Percentiles rank a stretch among this genome's conserved stretches.
Conservation (phyloP, 108 stramenopile species). For the Chaetoceros muelleri region DNA sequence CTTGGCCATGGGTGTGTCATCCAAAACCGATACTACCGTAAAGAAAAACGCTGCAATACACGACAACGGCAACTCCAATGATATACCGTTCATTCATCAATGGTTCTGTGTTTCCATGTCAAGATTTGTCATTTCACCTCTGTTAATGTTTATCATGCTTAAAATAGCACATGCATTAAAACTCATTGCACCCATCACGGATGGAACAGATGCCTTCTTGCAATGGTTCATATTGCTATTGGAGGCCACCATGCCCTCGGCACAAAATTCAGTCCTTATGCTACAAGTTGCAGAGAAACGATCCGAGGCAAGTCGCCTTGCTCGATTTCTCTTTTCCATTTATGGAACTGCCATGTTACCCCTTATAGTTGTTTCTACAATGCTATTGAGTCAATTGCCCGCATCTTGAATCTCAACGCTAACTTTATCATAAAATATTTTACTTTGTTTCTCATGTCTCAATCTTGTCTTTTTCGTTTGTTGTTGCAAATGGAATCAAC, state of each 20-base stretch:
- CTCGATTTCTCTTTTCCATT: conserved; percentile 18
- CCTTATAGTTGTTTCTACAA: conserved; percentile 4
- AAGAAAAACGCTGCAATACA: background rate
- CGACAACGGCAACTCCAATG: background rate
- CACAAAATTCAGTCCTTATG: conserved; percentile 35
- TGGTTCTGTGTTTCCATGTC: conserved; percentile 16
- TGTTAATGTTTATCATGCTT: conserved; percentile 9
- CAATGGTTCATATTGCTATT: conserved; percentile 25
- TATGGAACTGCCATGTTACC: conserved; percentile 26
- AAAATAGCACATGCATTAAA: background rate
- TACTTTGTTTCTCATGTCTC: too few relatives aligned
- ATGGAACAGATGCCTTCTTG: conserved; percentile 7
- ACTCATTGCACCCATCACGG: background rate
- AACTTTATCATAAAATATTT: too few relatives aligned
- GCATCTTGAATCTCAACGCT: too few relatives aligned
- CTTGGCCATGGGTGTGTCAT: conserved; percentile 12
- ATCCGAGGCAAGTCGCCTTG: conserved; percentile 19
- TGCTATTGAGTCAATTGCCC: conserved; percentile 2
- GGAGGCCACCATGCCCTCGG: conserved; percentile 31
- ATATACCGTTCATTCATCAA: conserved; percentile 1
- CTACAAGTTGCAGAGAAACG: conserved; percentile 25
- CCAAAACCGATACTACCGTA: background rate
- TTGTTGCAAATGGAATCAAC: too few relatives aligned
- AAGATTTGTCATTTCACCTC: conserved; percentile 20
- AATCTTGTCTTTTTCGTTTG: too few relatives aligned